Conservation (phyloP, 768 basidiomycete species). For the Kwoniella sp. region DNA sequence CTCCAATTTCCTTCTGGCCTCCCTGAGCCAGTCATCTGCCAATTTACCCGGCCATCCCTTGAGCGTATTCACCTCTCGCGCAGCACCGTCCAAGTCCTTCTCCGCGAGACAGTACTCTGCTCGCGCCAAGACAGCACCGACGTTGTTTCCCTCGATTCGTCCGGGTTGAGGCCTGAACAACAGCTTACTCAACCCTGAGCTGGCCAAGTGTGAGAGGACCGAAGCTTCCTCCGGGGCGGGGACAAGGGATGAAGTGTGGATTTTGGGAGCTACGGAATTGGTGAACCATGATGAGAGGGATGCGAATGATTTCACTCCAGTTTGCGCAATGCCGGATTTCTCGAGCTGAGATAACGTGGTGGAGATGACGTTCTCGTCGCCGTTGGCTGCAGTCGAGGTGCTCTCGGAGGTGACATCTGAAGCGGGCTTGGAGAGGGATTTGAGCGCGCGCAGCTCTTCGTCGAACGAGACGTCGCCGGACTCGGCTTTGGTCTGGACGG, state of each 20-base stretch:
- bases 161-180: slow-evolving; percentile 76
- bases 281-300: slow-evolving; percentile 91
- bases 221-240: slow-evolving; percentile 79
- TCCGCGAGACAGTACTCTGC: slow-evolving; percentile 87
- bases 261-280: slow-evolving; percentile 76
- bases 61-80: slow-evolving; percentile 88
- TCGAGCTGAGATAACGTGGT: slow-evolving; percentile 68
- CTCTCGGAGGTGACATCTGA: slow-evolving; percentile 64
- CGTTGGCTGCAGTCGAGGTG: slow-evolving; percentile 64
- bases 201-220: slow-evolving; percentile 80
- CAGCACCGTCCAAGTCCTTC: slow-evolving; percentile 84
- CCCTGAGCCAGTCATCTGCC: slow-evolving; percentile 84
- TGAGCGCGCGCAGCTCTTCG: slow-evolving; percentile 80
- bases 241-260: slow-evolving; percentile 86
- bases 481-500: slow-evolving; percentile 69
- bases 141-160: slow-evolving; percentile 75
- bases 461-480: slow-evolving; percentile 77
- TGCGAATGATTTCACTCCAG: slow-evolving; percentile 77
- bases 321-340: slow-evolving; percentile 43
- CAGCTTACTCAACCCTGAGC: slow-evolving; percentile 72
- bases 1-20: slow-evolving; percentile 81
- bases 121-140: slow-evolving; percentile 80
- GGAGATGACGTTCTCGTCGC: slow-evolving; percentile 64
- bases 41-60: slow-evolving; percentile 65
- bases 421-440: slow-evolving; percentile 61